Evolutionary conservation across 2,329 filamentous ascomycete genomes (phyloP).

Genomic region (Neonectria sp.): DNA sequence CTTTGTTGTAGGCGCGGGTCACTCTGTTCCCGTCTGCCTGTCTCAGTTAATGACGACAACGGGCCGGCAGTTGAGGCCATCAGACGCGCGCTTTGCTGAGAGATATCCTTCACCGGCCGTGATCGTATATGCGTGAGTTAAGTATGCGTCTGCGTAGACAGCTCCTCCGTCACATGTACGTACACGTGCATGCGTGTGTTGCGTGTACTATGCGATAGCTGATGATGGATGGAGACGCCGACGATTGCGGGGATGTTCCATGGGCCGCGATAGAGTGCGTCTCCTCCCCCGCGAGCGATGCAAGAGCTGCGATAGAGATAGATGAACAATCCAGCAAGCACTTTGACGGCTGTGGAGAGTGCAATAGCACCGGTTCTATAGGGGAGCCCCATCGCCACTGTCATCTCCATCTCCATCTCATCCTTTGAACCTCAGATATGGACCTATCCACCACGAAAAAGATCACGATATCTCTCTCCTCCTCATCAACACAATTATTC

Average conservation of each 20-base stretch:
- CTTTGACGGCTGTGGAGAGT: slow-evolving; percentile 6
- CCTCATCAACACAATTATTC: slow-evolving; percentile 14
- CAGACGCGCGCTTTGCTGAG: not conserved
- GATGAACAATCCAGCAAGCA: not conserved
- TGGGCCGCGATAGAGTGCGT: not conserved
- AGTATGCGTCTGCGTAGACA: not conserved
- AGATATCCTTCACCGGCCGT: not conserved
- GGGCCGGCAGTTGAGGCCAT: not conserved
- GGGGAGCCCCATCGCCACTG: not conserved
- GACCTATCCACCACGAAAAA: slow-evolving; percentile 14
- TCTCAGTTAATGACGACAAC: not conserved
- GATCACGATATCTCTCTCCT: not conserved
- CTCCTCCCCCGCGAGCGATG: not conserved
- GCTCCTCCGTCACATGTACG: not conserved
- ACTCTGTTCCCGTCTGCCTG: not conserved
- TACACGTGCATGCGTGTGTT: not conserved
- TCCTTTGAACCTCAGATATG: slow-evolving; percentile 7
- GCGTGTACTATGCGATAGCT: not conserved
- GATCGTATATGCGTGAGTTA: not conserved
- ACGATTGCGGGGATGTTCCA: slow-evolving; percentile 3
- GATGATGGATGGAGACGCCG: not conserved
- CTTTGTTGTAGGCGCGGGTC: not conserved
- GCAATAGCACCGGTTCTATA: not conserved
- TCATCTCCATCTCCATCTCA: slow-evolving; percentile 5
- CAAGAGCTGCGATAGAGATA: not conserved